A percentile compares a stretch with the other conserved stretches of the same genome.
Conservation (phyloP, 805 yeast species). For the Starmerella stigmatis region DNA sequence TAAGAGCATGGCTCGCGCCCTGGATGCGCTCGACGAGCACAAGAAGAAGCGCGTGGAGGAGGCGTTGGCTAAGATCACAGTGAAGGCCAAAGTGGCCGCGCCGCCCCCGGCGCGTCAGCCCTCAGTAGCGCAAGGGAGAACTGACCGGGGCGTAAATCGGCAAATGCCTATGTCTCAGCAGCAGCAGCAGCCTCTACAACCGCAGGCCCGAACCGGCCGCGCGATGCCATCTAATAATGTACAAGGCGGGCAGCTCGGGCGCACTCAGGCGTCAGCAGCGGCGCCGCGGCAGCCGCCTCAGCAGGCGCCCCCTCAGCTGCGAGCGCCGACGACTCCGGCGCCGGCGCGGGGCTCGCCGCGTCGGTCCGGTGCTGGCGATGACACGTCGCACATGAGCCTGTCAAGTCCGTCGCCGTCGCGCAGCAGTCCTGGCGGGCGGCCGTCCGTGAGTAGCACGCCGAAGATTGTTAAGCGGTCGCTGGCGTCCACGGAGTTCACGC, state of each 20-base stretch:
- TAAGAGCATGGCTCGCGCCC: constrained; percentile 46
- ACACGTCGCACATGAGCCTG: constrained; percentile 1
- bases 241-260: too few relatives aligned
- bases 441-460: constrained; percentile 21
- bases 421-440: constrained; percentile 9
- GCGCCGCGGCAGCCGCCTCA: not conserved
- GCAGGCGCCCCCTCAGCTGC: not conserved
- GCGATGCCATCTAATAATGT: too few relatives aligned
- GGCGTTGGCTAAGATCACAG: constrained; percentile 45
- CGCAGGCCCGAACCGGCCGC: too few relatives aligned
- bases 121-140: not conserved
- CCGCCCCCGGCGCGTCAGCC: not conserved
- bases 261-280: not conserved
- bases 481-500: constrained; percentile 23
- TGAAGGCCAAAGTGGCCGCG: constrained; percentile 34
- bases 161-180: not conserved
- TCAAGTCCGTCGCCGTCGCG: constrained; percentile 8
- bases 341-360: not conserved
- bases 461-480: constrained; percentile 20
- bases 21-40: constrained; percentile 67
- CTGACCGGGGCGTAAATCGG: not conserved
- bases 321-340: constrained; percentile 2
- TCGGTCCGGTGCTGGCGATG: not conserved
- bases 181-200: not conserved
- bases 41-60: constrained; percentile 60